Conservation (phyloP, 2,329 filamentous ascomycete genomes). For the Ceratocystis lukuohia region DNA sequence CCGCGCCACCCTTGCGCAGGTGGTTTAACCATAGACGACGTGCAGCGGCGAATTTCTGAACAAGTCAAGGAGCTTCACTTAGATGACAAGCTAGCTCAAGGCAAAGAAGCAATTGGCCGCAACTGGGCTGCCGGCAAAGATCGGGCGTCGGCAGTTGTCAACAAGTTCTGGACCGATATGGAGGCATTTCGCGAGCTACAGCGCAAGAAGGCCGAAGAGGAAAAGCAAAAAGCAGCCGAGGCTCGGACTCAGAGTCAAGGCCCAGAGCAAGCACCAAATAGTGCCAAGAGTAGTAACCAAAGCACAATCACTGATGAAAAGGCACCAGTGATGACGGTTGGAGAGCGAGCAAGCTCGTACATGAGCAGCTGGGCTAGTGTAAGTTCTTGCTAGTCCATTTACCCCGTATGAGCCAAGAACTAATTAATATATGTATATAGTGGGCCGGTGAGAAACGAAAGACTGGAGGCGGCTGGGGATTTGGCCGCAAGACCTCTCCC, state of each 20-base stretch:
- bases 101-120: conserved; percentile 73
- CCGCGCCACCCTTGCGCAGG: conserved; percentile 88
- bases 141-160: conserved; percentile 77
- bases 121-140: conserved; percentile 79
- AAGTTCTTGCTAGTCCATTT: conserved; percentile 6
- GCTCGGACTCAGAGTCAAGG: conserved; percentile 12
- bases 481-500: conserved; percentile 29
- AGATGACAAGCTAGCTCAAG: conserved; percentile 75
- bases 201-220: conserved; percentile 31
- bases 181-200: conserved; percentile 45
- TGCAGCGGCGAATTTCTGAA: conserved; percentile 76
- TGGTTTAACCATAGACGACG: conserved; percentile 83
- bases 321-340: conserved; percentile 7
- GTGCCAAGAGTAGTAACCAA: conserved; percentile 16
- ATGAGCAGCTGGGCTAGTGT: conserved; percentile 52
- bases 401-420: background rate
- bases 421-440: background rate
- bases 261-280: background rate
- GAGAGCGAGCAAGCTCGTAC: conserved; percentile 44
- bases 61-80: conserved; percentile 90
- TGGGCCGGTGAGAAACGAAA: conserved; percentile 69
- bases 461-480: conserved; percentile 32
- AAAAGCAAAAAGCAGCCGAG: conserved; percentile 20
- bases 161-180: conserved; percentile 79
- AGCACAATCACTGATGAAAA: conserved; percentile 9